phyloP scores from a whole-genome alignment of 129 eudicot species.

The Glebionis coronaria region DNA sequence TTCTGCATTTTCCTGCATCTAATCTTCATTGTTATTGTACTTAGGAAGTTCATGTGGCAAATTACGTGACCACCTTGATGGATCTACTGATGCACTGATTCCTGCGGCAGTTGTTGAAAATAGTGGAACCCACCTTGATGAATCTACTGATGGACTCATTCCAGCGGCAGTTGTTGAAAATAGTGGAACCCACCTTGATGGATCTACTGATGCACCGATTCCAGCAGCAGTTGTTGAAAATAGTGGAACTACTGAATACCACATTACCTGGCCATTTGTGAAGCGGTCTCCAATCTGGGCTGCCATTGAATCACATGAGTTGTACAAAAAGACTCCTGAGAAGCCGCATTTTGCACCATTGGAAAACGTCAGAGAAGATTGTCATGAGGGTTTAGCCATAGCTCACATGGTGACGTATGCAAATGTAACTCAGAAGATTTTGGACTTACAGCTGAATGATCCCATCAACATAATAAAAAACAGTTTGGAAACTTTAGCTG shows the following conservation, averaged over 20 bases:
- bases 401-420: conserved; percentile 34
- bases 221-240: too few species aligned
- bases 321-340: conserved; percentile 23
- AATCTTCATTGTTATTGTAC: not conserved
- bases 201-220: too few species aligned
- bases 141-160: conserved; percentile 5
- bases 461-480: conserved; percentile 20
- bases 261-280: too few species aligned
- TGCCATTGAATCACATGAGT: conserved; percentile 30
- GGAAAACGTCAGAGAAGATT: conserved; percentile 14
- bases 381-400: conserved; percentile 47
- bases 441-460: conserved; percentile 24
- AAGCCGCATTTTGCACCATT: conserved; percentile 43
- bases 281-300: too few species aligned
- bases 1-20: not conserved
- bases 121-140: too few species aligned
- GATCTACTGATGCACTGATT: too few species aligned
- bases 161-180: not conserved
- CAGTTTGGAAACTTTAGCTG: conserved; percentile 25
- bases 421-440: conserved; percentile 21
- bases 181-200: too few species aligned
- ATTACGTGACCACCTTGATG: not conserved
- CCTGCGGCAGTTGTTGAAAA: too few species aligned
- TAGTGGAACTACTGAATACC: too few species aligned
- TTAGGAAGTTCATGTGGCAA: conserved; percentile 13